Evolutionary conservation across 1,284 basidiomycete genomes (phyloP).

Genomic region (Amylostereum chailletii): DNA sequence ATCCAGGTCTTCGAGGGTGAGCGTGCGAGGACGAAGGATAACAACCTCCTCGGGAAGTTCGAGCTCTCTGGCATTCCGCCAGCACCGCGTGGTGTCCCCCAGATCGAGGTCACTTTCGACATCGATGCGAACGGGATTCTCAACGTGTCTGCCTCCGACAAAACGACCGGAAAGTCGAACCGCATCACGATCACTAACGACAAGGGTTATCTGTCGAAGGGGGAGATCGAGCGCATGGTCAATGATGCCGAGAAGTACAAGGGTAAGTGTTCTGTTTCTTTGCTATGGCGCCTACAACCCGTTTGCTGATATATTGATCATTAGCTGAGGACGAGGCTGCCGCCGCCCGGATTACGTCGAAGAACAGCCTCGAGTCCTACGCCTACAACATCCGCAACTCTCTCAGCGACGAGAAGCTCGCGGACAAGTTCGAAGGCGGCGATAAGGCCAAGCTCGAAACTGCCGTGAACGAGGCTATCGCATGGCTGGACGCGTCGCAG

Average conservation of each 20-base stretch:
- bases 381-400: constrained; percentile 96
- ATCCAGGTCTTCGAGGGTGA: constrained; percentile 99
- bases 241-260: constrained; percentile 90
- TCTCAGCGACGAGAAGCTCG: constrained; percentile 76
- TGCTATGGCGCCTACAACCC: not conserved
- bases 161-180: constrained; percentile 96
- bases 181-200: constrained; percentile 98
- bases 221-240: constrained; percentile 98
- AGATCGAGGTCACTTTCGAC: constrained; percentile 98
- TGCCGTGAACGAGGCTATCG: constrained; percentile 81
- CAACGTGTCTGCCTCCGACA: constrained; percentile 94
- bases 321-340: constrained; percentile 76
- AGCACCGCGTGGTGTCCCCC: constrained; percentile 96
- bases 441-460: constrained; percentile 87
- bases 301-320: constrained; percentile 15
- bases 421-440: constrained; percentile 78
- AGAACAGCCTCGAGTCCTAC: constrained; percentile 91
- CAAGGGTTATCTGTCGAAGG: constrained; percentile 97
- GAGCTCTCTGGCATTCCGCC: constrained; percentile 97
- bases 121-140: constrained; percentile 98
- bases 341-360: constrained; percentile 76
- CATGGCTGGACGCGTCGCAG: constrained; percentile 84
- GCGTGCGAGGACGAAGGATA: constrained; percentile 98
- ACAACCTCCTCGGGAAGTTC: constrained; percentile 98
- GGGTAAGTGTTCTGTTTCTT: constrained; percentile 30